Conservation (phyloP, 352 stramenopile genomes). For the Pseudoperonospora humuli region DNA sequence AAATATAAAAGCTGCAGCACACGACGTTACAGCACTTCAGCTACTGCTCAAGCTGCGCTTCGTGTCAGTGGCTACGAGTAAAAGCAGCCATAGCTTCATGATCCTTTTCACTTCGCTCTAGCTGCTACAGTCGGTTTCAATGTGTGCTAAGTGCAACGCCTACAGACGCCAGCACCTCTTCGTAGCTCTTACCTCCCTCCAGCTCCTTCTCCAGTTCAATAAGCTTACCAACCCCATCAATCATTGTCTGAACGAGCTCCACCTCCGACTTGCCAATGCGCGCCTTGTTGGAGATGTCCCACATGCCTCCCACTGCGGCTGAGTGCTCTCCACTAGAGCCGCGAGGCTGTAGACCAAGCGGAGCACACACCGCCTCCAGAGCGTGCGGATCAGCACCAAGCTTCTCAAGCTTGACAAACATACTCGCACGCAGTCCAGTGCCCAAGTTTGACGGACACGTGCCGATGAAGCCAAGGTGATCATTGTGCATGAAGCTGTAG, state of each 20-base stretch:
- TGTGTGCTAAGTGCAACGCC: no score
- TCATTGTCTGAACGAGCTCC: constrained; percentile 89
- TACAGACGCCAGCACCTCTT: no score
- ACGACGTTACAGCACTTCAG: no score
- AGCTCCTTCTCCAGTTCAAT: constrained; percentile 87
- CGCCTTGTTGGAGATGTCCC: constrained; percentile 88
- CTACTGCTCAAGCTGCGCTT: no score
- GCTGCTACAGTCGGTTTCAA: no score
- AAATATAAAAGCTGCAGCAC: no score
- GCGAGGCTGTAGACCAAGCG: constrained; percentile 44
- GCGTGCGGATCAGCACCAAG: constrained; percentile 52
- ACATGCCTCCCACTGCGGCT: constrained; percentile 61
- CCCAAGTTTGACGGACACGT: constrained; percentile 68
- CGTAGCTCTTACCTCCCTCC: no score
- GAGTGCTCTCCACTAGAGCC: constrained; percentile 59
- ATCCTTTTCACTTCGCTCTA: no score
- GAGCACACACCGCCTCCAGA: constrained; percentile 46
- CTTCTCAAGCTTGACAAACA: constrained; percentile 65
- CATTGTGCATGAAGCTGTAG: constrained; percentile 60
- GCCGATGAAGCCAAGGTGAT: constrained; percentile 59
- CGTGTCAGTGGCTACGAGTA: no score
- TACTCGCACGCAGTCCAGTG: constrained; percentile 54
- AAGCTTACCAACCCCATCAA: constrained; percentile 85
- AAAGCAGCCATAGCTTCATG: no score
- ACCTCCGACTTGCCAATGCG: constrained; percentile 84